These are phyloP conservation scores for Metschnikowia cubensis DNA, from an alignment of 805 yeast species.

Conservation along the genomic window DNA sequence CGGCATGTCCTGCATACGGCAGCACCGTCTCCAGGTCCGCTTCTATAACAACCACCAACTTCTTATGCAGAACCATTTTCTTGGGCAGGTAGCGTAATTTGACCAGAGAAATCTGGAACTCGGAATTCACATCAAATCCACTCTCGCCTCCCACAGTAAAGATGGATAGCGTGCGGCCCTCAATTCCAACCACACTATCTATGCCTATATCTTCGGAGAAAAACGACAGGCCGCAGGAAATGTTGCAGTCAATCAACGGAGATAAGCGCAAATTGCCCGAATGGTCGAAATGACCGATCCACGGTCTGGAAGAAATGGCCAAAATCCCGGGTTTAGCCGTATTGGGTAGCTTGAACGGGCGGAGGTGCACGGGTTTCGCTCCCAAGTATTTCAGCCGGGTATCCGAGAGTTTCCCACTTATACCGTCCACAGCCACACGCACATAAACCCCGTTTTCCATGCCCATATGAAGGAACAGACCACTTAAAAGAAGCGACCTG, in stretches of 20 bases:
- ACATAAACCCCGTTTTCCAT: slow-evolving; percentile 80
- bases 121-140: slow-evolving; percentile 24
- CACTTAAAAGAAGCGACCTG: slow-evolving; percentile 24
- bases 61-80: slow-evolving; percentile 25
- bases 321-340: slow-evolving; percentile 32
- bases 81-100: slow-evolving; percentile 52
- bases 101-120: slow-evolving; percentile 28
- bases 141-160: slow-evolving; percentile 45
- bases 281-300: slow-evolving; percentile 45
- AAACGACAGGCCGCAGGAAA: slow-evolving; percentile 50
- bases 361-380: slow-evolving; percentile 53
- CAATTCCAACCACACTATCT: slow-evolving; percentile 64
- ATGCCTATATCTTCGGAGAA: slow-evolving; percentile 56
- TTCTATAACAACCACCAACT: slow-evolving; percentile 40
- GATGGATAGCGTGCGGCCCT: slow-evolving; percentile 49
- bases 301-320: slow-evolving; percentile 52
- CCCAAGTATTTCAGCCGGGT: slow-evolving; percentile 74
- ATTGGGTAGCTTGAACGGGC: slow-evolving; percentile 26
- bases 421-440: slow-evolving; percentile 51
- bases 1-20: slow-evolving; percentile 21
- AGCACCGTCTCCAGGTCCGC: slow-evolving; percentile 39
- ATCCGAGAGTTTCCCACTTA: slow-evolving; percentile 56
- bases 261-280: slow-evolving; percentile 38
- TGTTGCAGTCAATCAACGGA: slow-evolving; percentile 43
- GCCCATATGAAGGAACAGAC: slow-evolving; percentile 64